Conservation (phyloP, 805 yeast genomes). For the Suhomyces sp. region DNA sequence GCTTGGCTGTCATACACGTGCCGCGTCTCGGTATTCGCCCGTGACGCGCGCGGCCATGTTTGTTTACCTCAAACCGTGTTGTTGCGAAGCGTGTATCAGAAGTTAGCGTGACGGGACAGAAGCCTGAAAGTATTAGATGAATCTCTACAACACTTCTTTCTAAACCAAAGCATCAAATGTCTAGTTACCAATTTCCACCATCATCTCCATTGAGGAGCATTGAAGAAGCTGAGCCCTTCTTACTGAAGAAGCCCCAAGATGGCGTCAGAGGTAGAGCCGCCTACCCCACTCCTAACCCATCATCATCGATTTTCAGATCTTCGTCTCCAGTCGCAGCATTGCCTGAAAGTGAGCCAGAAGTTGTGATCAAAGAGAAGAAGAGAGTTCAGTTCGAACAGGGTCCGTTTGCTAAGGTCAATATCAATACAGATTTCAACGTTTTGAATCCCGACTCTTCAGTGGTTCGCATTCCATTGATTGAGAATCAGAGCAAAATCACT, state of each 20-base stretch:
- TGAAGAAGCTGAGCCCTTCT: constrained; percentile 18
- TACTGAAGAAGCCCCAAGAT: constrained; percentile 8
- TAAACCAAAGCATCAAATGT: constrained; percentile 10
- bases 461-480: constrained; percentile 40
- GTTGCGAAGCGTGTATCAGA: neutral
- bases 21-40: neutral
- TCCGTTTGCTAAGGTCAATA: constrained; percentile 13
- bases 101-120: neutral
- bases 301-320: constrained; percentile 43
- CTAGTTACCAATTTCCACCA: constrained; percentile 45
- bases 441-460: constrained; percentile 32
- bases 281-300: constrained; percentile 75
- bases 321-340: constrained; percentile 33
- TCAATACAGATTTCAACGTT: constrained; percentile 34
- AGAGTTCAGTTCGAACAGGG: constrained; percentile 9
- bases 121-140: neutral
- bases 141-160: constrained; percentile 1
- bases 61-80: constrained; percentile 4
- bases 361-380: constrained; percentile 6
- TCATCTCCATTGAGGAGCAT: constrained; percentile 46
- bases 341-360: constrained; percentile 3
- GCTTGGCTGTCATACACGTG: neutral
- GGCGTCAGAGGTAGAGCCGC: constrained; percentile 21
- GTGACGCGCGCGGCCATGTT: constrained; percentile 1
- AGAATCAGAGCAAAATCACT: constrained; percentile 35